phyloP scores from a whole-genome alignment of 176 grass and related monocot genomes.

The Carex myosuroides region DNA sequence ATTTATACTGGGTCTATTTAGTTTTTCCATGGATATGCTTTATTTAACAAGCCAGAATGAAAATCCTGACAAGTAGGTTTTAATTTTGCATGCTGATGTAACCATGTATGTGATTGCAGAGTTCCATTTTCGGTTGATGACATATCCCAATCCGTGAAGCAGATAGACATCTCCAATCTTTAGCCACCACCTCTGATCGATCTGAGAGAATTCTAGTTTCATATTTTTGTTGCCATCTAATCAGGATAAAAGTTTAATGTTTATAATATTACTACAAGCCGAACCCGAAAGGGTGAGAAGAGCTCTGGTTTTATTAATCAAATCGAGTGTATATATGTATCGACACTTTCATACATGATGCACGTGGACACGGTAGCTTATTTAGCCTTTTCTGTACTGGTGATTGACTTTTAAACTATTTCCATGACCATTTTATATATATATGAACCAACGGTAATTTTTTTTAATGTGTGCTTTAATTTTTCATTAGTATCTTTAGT shows the following conservation, averaged over 20 bases:
- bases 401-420: too few relatives aligned
- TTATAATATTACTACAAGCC: background rate
- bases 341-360: too few relatives aligned
- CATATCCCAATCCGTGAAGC: conserved; percentile 45
- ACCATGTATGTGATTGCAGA: conserved; percentile 25
- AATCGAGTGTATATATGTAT: too few relatives aligned
- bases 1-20: background rate
- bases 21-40: too few relatives aligned
- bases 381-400: too few relatives aligned
- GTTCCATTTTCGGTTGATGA: conserved; percentile 52
- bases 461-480: too few relatives aligned
- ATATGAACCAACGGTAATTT: too few relatives aligned
- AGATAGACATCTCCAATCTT: conserved; percentile 41
- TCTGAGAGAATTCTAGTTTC: conserved; percentile 43
- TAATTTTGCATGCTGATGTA: conserved; percentile 11
- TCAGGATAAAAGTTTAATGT: conserved; percentile 5
- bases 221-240: conserved; percentile 32
- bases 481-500: too few relatives aligned
- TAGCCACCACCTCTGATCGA: conserved; percentile 32
- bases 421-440: too few relatives aligned
- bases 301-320: background rate
- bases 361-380: too few relatives aligned
- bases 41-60: background rate
- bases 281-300: background rate
- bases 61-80: background rate